phyloP scores from a whole-genome alignment of 192 early-diverging fungal species.

The Coemansia sp. region DNA sequence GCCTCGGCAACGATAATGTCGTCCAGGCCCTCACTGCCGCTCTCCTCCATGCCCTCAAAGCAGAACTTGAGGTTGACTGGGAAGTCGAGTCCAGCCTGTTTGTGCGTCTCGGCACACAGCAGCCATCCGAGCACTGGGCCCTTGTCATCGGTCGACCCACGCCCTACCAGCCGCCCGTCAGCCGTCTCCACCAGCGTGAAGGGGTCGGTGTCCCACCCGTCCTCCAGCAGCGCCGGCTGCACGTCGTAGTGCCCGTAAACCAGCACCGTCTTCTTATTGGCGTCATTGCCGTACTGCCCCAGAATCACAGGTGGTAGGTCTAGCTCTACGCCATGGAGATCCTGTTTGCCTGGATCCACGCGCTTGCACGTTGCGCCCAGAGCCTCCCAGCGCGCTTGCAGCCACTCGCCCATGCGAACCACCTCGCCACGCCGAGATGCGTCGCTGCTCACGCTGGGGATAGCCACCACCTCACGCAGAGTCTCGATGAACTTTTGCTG shows the following conservation, averaged over 20 bases:
- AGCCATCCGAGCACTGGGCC: constrained; percentile 97
- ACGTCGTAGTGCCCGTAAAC: constrained; percentile 99
- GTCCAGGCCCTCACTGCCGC: constrained; percentile 93
- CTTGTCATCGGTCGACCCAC: constrained; percentile 97
- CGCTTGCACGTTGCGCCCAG: constrained; percentile 65
- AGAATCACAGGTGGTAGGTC: constrained; percentile 91
- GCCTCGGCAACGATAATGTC: constrained; percentile 84
- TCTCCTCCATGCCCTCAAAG: constrained; percentile 94
- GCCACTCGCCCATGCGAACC: constrained; percentile 86
- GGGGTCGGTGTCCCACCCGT: constrained; percentile 92
- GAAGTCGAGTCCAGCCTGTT: constrained; percentile 83
- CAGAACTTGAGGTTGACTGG: constrained; percentile 96
- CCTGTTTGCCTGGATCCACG: constrained; percentile 78
- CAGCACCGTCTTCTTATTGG: constrained; percentile 91
- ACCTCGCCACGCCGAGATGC: constrained; percentile 75
- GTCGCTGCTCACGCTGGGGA: constrained; percentile 80
- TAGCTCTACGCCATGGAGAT: constrained; percentile 71
- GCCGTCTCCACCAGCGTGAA: constrained; percentile 84
- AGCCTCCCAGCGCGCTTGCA: constrained; percentile 68
- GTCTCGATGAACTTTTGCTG: constrained; percentile 78
- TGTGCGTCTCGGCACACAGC: constrained; percentile 92
- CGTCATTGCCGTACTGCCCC: constrained; percentile 85
- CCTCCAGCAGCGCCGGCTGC: constrained; percentile 82
- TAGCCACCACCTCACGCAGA: constrained; percentile 85
- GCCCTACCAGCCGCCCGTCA: constrained; percentile 80